A percentile compares a stretch with the other conserved stretches of the same genome.
phyloP scores from a whole-genome alignment of 805 yeast species.

The Candida sphagnicola region DNA sequence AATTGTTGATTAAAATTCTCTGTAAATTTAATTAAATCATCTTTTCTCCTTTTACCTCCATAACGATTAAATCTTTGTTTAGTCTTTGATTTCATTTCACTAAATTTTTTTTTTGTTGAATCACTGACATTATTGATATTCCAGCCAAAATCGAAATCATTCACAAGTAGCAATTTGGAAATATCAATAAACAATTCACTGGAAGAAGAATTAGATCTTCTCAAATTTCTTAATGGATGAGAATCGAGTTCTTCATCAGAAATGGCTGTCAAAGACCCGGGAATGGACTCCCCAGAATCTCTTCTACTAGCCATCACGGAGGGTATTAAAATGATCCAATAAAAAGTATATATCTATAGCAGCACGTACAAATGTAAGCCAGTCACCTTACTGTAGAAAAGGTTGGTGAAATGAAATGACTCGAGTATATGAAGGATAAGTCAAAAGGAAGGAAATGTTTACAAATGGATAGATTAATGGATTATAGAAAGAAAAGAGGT shows the following conservation, averaged over 20 bases:
- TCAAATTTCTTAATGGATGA: constrained; percentile 3
- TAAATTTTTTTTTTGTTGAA: constrained; percentile 31
- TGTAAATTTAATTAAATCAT: constrained; percentile 28
- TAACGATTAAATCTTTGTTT: constrained; percentile 26
- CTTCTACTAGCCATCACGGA: background rate
- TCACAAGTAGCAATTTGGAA: constrained; percentile 31
- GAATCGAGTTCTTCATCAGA: constrained; percentile 1
- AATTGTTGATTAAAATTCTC: constrained; percentile 28
- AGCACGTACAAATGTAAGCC: too few species aligned
- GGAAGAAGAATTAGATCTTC: constrained; percentile 20
- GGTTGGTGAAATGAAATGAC: too few species aligned
- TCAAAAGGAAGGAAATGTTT: too few species aligned
- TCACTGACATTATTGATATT: constrained; percentile 33
- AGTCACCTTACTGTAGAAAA: too few species aligned
- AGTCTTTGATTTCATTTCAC: constrained; percentile 33
- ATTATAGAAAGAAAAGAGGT: too few species aligned
- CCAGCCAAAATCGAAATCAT: constrained; percentile 42
- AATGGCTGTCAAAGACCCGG: background rate
- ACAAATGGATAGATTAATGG: too few species aligned
- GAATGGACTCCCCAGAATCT: background rate
- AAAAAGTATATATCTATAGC: too few species aligned
- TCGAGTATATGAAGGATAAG: too few species aligned
- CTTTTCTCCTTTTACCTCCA: constrained; percentile 15
- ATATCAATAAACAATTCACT: constrained; percentile 34
- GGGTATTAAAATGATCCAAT: too few species aligned